Evolutionary conservation across 108 stramenopile species (phyloP), one percentile per base, ranked within the genome.

Genomic region (Nitzschia sp.): DNA sequence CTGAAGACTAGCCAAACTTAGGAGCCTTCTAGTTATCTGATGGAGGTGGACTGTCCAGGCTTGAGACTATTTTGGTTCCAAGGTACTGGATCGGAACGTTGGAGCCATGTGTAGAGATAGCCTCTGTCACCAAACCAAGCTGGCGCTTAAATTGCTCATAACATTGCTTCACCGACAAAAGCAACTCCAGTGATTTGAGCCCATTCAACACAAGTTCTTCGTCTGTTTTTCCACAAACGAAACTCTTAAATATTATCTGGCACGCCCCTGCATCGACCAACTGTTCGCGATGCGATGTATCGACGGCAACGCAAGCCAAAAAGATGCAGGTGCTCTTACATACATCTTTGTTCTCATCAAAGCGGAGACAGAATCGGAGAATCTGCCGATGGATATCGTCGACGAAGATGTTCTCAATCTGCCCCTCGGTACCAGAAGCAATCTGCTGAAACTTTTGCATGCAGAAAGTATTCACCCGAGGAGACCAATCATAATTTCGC

Each of bases 401-500:
- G 6, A 16, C 23, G 28, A 47, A 63, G 2, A 63, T 4, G 9
- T 25, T 9, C 26, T 46, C 2, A 26, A 17, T 46, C 3, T 61
- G 59, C 17, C 25, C 21, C 9, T 17, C 3, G 23, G 34, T 3
- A 23, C 16, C 27, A 46, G 9, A 17, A 28, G 31, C 23, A 25
- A 66, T 19, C n/a, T 26, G 26, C 26, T 48, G 53, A n/a, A 54
- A 55, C 17, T 19, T 3, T 36, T 54, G 66, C 1, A 66, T n/a
- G 3, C 66, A 53, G 35, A 29, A 36, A 0, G 56, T 55, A 16
- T 28, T 59, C 13, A 74, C 21, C 1, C 32, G 3, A 2, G 56
- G 35, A 36, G 73, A 74, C 73, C 73, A 74, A 26, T 66, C 55
- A 33, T 59, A 55, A 21, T 57, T 32, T 41, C 36, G 5, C 31